phyloP scores from a whole-genome alignment of 441 rosid genomes.

The Viola pubescens region DNA sequence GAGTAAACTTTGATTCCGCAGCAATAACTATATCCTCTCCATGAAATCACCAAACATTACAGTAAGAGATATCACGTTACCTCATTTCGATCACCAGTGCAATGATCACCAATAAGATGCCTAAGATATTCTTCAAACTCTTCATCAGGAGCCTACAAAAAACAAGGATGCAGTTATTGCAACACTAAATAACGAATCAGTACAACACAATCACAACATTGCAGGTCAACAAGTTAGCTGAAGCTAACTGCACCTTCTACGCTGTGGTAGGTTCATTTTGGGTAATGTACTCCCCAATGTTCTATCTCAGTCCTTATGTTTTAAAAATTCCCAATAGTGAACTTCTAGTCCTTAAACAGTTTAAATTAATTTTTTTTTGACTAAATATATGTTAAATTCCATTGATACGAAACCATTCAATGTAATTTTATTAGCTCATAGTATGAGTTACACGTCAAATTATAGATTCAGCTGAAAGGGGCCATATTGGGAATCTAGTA shows the following conservation, averaged over 20 bases:
- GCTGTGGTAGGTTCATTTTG: neutral
- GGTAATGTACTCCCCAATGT: too few species aligned
- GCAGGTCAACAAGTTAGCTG: neutral
- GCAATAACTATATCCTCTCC: neutral
- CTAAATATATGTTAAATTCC: too few species aligned
- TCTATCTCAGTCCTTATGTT: neutral
- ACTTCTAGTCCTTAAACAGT: too few species aligned
- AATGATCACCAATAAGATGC: constrained; percentile 67
- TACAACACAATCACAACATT: neutral
- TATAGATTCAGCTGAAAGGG: too few species aligned
- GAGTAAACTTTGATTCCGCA: neutral
- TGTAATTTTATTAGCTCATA: too few species aligned
- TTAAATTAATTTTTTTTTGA: too few species aligned
- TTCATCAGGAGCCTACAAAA: constrained; percentile 90
- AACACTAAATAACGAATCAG: constrained; percentile 6
- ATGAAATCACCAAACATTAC: neutral
- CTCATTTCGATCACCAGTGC: constrained; percentile 85
- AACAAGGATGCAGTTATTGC: constrained; percentile 12
- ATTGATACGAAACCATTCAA: too few species aligned
- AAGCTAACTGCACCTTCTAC: neutral
- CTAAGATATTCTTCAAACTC: constrained; percentile 92
- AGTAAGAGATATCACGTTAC: constrained; percentile 30
- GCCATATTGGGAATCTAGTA: too few species aligned
- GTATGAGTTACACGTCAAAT: too few species aligned
- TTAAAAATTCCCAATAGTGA: too few species aligned